Percentiles rank a stretch among this genome's conserved stretches.
These are phyloP conservation scores for Periconia digitata DNA, from an alignment of 2,329 filamentous ascomycete species.

Conservation along the genomic window DNA sequence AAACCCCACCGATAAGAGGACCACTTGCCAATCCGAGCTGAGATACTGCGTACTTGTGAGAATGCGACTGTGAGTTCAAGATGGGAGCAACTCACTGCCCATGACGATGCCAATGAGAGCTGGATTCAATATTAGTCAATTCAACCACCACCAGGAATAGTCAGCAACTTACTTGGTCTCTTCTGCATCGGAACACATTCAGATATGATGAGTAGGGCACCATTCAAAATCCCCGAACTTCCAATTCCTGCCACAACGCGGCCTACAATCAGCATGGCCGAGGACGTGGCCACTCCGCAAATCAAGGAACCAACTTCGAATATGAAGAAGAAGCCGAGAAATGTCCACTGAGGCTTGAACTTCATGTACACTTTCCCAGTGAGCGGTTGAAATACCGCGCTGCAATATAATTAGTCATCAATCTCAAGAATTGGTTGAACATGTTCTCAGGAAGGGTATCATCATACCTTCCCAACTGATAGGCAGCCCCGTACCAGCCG, in stretches of 20 bases:
- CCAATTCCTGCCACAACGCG: constrained; percentile 43
- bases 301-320: constrained; percentile 60
- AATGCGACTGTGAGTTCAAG: no score
- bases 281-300: constrained; percentile 47
- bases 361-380: constrained; percentile 34
- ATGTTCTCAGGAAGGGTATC: constrained; percentile 27
- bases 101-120: no score
- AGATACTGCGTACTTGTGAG: no score
- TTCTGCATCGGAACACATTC: background rate
- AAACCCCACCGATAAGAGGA: background rate
- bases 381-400: constrained; percentile 17
- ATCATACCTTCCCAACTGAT: constrained; percentile 34
- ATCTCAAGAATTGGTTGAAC: no score
- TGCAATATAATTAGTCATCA: constrained; percentile 5
- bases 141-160: background rate
- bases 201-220: constrained; percentile 45
- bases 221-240: constrained; percentile 34
- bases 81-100: no score
- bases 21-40: no score
- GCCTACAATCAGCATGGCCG: constrained; percentile 41
- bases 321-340: constrained; percentile 37
- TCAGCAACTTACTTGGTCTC: background rate
- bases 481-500: constrained; percentile 24
- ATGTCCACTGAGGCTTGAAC: constrained; percentile 40
- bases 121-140: no score